A percentile compares a stretch with the other conserved stretches of the same genome.
phyloP scores from a whole-genome alignment of 345 rosid genomes.

The Citrus reticulata region DNA sequence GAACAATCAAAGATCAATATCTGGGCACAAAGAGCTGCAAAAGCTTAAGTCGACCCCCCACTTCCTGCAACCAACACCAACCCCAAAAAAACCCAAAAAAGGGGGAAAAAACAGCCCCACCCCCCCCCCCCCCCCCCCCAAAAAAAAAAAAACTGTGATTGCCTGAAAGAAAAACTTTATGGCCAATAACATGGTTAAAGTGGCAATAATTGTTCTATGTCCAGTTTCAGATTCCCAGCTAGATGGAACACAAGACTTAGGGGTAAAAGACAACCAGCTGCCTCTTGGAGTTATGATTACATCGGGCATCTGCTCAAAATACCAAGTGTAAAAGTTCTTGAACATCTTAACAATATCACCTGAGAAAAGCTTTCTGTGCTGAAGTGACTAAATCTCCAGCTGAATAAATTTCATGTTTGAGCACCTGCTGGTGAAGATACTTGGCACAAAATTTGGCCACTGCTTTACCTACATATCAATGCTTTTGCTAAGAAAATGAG shows the following conservation, averaged over 20 bases:
- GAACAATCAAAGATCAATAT: background rate
- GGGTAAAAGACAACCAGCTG: background rate
- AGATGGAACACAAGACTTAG: background rate
- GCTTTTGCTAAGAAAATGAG: background rate
- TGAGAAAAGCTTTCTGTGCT: constrained; percentile 62
- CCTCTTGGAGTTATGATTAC: background rate
- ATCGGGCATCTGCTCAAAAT: background rate
- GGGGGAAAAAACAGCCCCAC: fast-evolving
- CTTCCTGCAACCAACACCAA: no score
- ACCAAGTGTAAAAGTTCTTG: background rate
- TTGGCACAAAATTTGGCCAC: constrained; percentile 88
- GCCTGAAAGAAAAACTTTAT: background rate
- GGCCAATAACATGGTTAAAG: background rate
- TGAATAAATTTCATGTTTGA: constrained; percentile 50
- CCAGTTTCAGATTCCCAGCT: constrained; percentile 3
- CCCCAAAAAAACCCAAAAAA: no score
- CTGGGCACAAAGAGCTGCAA: background rate
- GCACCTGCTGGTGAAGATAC: constrained; percentile 76
- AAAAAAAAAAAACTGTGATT: no score
- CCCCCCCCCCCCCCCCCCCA: no score
- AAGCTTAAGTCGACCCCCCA: no score
- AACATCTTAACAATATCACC: constrained; percentile 31
- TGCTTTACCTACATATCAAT: constrained; percentile 55
- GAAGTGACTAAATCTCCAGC: constrained; percentile 76
- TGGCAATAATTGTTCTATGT: background rate